These are phyloP conservation scores for Ogataea nonfermentans DNA, from an alignment of 805 yeast species.

Conservation along the genomic window DNA sequence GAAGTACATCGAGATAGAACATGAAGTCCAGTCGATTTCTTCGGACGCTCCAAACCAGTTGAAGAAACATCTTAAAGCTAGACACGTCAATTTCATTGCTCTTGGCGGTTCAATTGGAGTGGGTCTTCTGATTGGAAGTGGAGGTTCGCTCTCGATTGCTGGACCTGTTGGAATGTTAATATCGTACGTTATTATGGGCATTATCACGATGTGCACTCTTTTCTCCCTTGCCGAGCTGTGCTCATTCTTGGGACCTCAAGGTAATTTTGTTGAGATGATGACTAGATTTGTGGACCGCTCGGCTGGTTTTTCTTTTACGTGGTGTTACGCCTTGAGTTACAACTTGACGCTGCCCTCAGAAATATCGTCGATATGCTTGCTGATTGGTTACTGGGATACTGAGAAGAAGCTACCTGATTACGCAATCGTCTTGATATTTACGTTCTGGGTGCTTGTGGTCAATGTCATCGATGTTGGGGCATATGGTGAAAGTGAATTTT, in stretches of 20 bases:
- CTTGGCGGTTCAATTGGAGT: slow-evolving; percentile 81
- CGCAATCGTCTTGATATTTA: slow-evolving; percentile 71
- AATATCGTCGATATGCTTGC: slow-evolving; percentile 67
- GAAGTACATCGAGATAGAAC: too few species aligned
- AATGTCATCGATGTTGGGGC: slow-evolving; percentile 67
- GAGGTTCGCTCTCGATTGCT: slow-evolving; percentile 50
- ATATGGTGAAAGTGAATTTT: slow-evolving; percentile 75
- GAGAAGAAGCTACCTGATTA: slow-evolving; percentile 52
- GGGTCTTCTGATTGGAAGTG: slow-evolving; percentile 68
- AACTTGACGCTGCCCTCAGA: slow-evolving; percentile 75
- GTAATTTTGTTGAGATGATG: slow-evolving; percentile 69
- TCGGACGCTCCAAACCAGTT: slow-evolving; percentile 3
- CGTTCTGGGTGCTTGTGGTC: slow-evolving; percentile 49
- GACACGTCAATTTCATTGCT: slow-evolving; percentile 75
- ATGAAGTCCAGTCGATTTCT: too few species aligned
- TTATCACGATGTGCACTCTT: slow-evolving; percentile 62
- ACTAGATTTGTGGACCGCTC: slow-evolving; percentile 68
- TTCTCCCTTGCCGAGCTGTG: slow-evolving; percentile 83
- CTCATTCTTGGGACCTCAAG: slow-evolving; percentile 66
- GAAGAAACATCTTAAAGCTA: slow-evolving; percentile 57
- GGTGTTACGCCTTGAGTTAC: slow-evolving; percentile 70
- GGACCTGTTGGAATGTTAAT: slow-evolving; percentile 72
- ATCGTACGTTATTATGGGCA: slow-evolving; percentile 63
- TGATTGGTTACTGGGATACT: slow-evolving; percentile 59
- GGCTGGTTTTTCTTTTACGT: slow-evolving; percentile 59